Evolutionary conservation across 2,329 filamentous ascomycete species (phyloP).

Genomic region (Teratosphaeria epicoccoides): DNA sequence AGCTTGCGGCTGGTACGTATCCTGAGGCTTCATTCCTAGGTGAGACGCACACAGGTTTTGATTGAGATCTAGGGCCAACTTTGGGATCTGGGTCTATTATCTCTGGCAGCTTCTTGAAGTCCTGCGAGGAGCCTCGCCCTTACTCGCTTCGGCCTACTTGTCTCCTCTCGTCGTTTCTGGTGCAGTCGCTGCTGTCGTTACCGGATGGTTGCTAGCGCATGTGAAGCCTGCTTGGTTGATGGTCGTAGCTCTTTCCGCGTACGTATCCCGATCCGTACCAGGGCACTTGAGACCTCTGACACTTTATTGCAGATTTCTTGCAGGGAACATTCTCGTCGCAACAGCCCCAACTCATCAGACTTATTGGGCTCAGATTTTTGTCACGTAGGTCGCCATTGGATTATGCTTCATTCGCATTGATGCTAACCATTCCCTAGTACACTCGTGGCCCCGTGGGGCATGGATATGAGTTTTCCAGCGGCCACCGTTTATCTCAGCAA

Average conservation of each 20-base stretch:
- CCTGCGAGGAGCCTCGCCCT: conserved; percentile 31
- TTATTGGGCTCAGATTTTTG: conserved; percentile 57
- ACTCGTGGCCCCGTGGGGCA: conserved; percentile 40
- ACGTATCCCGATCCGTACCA: no score
- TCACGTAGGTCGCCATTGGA: conserved; percentile 43
- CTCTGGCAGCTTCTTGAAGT: conserved; percentile 41
- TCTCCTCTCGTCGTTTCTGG: conserved; percentile 37
- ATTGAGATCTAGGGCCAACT: no score
- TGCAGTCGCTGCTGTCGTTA: conserved; percentile 35
- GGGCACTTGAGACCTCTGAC: no score
- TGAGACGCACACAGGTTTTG: no score
- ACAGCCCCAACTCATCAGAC: conserved; percentile 44
- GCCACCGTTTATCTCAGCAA: conserved; percentile 52
- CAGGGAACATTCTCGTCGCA: conserved; percentile 32
- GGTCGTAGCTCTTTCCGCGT: conserved; percentile 30
- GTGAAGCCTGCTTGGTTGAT: conserved; percentile 26
- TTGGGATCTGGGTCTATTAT: conserved; percentile 18
- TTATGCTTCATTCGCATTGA: conserved; percentile 56
- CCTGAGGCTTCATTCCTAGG: conserved; percentile 11
- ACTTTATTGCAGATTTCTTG: no score
- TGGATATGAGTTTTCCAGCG: conserved; percentile 58
- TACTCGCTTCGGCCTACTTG: conserved; percentile 38
- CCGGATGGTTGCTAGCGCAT: conserved; percentile 18
- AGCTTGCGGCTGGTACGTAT: conserved; percentile 29
- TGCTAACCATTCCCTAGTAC: conserved; percentile 49